Percentiles rank a stretch among this genome's conserved stretches.
Conservation (phyloP, 164 flowering plant species). For the Echeveria elegans region DNA sequence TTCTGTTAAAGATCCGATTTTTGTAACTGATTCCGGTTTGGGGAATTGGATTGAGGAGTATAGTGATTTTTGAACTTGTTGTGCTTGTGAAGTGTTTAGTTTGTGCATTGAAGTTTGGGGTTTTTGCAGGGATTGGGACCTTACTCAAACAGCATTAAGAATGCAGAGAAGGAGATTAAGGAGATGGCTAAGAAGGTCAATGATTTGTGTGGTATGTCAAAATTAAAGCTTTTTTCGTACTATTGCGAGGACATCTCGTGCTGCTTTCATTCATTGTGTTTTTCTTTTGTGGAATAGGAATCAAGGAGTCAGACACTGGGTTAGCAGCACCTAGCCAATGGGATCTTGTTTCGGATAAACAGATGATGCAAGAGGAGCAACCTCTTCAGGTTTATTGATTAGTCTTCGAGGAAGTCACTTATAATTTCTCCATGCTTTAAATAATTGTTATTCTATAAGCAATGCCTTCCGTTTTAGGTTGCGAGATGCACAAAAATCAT, state of each 20-base stretch:
- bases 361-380: constrained; percentile 99
- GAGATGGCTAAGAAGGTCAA: constrained; percentile 91
- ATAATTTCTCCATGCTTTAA: no score
- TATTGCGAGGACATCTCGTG: neutral
- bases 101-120: neutral
- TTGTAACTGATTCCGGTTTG: neutral
- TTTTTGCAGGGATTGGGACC: constrained; percentile 83
- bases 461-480: constrained; percentile 38
- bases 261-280: neutral
- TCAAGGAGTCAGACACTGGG: constrained; percentile 98
- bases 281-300: constrained; percentile 33
- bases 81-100: no score
- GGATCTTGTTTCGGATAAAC: constrained; percentile 98
- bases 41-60: neutral
- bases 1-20: neutral
- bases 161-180: constrained; percentile 84
- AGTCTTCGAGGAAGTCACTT: neutral
- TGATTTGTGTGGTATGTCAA: constrained; percentile 76
- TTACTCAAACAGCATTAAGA: constrained; percentile 72
- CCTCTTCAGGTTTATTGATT: constrained; percentile 71
- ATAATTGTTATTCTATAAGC: neutral
- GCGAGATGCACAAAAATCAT: constrained; percentile 99
- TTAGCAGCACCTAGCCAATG: constrained; percentile 97
- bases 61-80: no score
- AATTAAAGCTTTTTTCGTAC: neutral